Conservation (phyloP, 2,329 filamentous ascomycete species). For the Colletotrichum somersetense region DNA sequence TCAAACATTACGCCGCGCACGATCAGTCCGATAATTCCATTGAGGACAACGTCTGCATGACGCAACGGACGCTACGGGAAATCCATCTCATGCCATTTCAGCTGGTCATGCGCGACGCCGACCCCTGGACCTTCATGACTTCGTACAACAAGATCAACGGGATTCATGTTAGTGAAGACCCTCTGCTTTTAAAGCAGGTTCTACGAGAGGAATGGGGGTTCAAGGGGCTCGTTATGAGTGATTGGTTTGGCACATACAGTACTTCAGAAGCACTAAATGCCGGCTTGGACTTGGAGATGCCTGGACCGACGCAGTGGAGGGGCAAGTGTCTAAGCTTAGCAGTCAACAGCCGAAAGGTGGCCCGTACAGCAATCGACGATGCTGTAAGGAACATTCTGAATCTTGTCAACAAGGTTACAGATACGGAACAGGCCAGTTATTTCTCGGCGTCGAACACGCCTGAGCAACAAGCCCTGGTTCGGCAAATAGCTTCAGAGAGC, state of each 20-base stretch:
- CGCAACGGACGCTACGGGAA: constrained; percentile 53
- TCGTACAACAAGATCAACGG: constrained; percentile 72
- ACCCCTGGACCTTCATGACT: constrained; percentile 69
- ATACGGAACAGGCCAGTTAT: constrained; percentile 55
- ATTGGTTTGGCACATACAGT: constrained; percentile 70
- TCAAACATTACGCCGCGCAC: constrained; percentile 60
- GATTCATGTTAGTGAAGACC: constrained; percentile 66
- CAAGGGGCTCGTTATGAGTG: constrained; percentile 69
- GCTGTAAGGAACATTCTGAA: constrained; percentile 68
- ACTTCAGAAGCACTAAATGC: constrained; percentile 63
- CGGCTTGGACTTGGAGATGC: constrained; percentile 71
- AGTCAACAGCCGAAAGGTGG: constrained; percentile 29
- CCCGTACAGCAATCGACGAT: constrained; percentile 59
- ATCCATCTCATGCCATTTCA: constrained; percentile 71
- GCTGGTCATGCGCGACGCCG: constrained; percentile 64
- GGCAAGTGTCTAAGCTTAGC: constrained; percentile 36
- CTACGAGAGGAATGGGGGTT: constrained; percentile 70
- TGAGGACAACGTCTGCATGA: constrained; percentile 47
- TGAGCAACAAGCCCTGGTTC: constrained; percentile 70
- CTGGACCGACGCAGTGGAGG: constrained; percentile 61
- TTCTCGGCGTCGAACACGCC: constrained; percentile 61
- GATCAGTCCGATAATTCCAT: constrained; percentile 44
- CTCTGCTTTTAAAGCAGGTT: constrained; percentile 62
- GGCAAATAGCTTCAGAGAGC: constrained; percentile 74
- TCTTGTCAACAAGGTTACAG: constrained; percentile 63